Conservation (phyloP, 2,329 filamentous ascomycete genomes). For the Hypoxylon sp. region DNA sequence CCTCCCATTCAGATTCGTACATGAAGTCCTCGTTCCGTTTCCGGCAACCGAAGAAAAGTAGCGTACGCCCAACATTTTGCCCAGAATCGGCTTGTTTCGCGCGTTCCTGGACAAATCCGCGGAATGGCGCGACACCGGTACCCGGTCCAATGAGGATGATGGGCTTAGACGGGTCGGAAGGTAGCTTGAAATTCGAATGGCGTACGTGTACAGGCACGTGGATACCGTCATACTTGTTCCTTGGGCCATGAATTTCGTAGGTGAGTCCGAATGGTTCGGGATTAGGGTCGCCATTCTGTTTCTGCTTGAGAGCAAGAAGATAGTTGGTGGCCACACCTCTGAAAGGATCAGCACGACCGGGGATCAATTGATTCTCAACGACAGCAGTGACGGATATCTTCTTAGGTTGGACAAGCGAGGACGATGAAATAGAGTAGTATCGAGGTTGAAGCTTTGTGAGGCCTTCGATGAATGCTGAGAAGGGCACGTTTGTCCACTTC, state of each 20-base stretch:
- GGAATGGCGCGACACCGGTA: conserved; percentile 96
- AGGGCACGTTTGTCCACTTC: conserved; percentile 87
- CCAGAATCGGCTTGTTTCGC: conserved; percentile 85
- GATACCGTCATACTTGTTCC: conserved; percentile 97
- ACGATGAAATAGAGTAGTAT: conserved; percentile 99
- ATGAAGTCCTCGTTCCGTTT: conserved; percentile 91
- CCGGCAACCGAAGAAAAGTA: conserved; percentile 96
- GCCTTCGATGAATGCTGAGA: conserved; percentile 94
- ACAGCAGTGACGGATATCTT: conserved; percentile 96
- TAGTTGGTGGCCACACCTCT: conserved; percentile 98
- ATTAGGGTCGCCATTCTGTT: conserved; percentile 89
- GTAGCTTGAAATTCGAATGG: conserved; percentile 99
- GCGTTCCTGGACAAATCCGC: conserved; percentile 93
- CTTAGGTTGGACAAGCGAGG: conserved; percentile 91
- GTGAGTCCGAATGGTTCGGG: conserved; percentile 86
- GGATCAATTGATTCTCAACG: conserved; percentile 85
- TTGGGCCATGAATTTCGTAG: conserved; percentile 88
- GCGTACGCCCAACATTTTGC: conserved; percentile 84
- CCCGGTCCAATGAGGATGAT: conserved; percentile 97
- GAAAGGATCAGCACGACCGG: conserved; percentile 81
- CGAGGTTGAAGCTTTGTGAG: conserved; percentile 95
- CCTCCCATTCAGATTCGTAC: conserved; percentile 92
- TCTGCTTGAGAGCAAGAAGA: conserved; percentile 92
- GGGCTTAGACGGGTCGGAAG: conserved; percentile 92
- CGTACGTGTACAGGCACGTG: conserved; percentile 96